Evolutionary conservation across 306 rosid genomes (phyloP).

Genomic region (Pyrus pyrifolia): DNA sequence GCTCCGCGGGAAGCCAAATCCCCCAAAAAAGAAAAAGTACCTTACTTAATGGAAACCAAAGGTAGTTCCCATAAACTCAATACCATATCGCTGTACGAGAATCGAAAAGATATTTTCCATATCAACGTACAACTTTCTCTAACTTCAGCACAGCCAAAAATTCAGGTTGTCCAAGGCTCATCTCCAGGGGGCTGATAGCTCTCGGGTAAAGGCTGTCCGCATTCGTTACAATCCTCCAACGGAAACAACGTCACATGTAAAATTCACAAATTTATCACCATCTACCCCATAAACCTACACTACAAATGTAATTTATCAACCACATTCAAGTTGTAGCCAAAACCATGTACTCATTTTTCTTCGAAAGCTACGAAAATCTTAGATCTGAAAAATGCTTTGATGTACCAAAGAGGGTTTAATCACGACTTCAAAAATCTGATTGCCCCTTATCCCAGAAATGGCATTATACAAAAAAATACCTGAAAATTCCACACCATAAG

Average conservation of each 20-base stretch:
- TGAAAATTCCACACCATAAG: neutral
- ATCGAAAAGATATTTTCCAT: constrained; percentile 4
- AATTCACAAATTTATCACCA: neutral
- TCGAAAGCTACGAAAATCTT: neutral
- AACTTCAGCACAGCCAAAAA: constrained; percentile 83
- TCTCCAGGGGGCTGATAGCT: constrained; percentile 87
- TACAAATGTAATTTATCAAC: neutral
- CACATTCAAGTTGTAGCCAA: neutral
- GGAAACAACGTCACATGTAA: neutral
- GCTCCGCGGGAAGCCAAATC: neutral
- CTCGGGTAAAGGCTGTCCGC: constrained; percentile 89
- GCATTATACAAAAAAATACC: neutral
- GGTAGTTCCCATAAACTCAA: neutral
- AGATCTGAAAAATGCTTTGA: neutral
- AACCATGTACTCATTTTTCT: neutral
- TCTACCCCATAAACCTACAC: neutral
- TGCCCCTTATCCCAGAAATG: neutral
- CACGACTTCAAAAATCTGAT: neutral
- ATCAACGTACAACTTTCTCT: constrained; percentile 78
- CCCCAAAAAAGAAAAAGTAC: neutral
- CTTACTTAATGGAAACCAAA: neutral
- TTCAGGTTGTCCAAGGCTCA: constrained; percentile 97
- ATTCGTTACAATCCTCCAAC: constrained; percentile 27
- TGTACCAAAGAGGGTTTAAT: neutral
- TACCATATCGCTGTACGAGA: neutral